Evolutionary conservation across 1,284 basidiomycete genomes (phyloP).

Genomic region (Marasmius tenuissimus): DNA sequence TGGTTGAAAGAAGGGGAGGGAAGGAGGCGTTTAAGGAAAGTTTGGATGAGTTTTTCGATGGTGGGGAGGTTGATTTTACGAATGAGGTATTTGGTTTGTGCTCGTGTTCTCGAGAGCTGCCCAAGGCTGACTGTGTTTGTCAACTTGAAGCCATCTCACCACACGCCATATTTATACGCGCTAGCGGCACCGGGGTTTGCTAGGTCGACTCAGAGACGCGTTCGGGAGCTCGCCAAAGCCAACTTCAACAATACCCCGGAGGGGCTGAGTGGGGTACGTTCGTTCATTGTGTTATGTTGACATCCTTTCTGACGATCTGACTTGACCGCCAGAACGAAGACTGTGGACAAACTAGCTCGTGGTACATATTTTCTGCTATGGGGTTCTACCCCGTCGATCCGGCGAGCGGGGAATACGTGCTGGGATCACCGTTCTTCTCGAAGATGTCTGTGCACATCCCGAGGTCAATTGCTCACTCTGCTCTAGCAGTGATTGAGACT

Average conservation of each 20-base stretch:
- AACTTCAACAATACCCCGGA: slow-evolving; percentile 71
- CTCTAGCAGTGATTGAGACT: too few species aligned
- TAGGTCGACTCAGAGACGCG: slow-evolving; percentile 67
- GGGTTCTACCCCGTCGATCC: slow-evolving; percentile 89
- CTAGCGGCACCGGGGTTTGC: slow-evolving; percentile 60
- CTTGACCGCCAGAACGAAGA: slow-evolving; percentile 69
- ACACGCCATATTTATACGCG: slow-evolving; percentile 82
- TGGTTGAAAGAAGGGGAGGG: slow-evolving; percentile 69
- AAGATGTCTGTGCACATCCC: slow-evolving; percentile 9
- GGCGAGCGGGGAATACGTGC: slow-evolving; percentile 69
- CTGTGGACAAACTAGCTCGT: slow-evolving; percentile 87
- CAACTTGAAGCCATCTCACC: slow-evolving; percentile 64
- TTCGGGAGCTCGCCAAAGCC: slow-evolving; percentile 60
- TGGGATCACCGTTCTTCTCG: slow-evolving; percentile 53
- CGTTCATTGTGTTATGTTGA: not conserved
- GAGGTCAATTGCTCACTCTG: slow-evolving; percentile 1
- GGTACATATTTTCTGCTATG: slow-evolving; percentile 81
- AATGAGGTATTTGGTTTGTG: slow-evolving; percentile 62
- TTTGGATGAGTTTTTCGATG: slow-evolving; percentile 77
- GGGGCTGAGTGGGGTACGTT: slow-evolving; percentile 66
- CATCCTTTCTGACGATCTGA: not conserved
- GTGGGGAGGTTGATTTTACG: slow-evolving; percentile 81
- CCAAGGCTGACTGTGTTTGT: not conserved
- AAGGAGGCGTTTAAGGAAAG: slow-evolving; percentile 63
- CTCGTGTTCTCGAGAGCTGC: not conserved